Base-by-base conservation (phyloP, 495 filamentous ascomycete species). In the Zalerion maritima region DNA sequence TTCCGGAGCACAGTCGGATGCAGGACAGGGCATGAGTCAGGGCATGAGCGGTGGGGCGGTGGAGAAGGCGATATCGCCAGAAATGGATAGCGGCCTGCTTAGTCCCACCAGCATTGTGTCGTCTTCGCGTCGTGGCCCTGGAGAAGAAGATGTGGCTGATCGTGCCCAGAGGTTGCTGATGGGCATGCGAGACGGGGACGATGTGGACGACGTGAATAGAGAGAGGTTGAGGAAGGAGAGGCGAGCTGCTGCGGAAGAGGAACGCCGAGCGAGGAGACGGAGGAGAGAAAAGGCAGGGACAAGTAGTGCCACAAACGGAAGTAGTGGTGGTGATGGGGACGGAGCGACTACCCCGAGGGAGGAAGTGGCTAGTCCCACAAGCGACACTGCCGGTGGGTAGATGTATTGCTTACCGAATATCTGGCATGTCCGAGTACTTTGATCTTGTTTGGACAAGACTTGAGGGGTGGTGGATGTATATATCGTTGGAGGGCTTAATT, bases 121-220 rank as follows among this genome's bases (percentile, higher is more conserved):
- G 11, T 54, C 52, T n/a, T 52, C 55, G 6, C 40, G 38, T 15
- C 51, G 48, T 32, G 57, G 54, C 9, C 72, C 69, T 31, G 68
- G 67, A 32, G 78, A 81, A 52, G 80, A 69, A 38, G 64, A 87
- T 37, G 64, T 94, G 19, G 85, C 81, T 8, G 75, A 81, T 35
- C 75, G 83, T 18, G 85, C 85, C 5, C 83, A 81, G 12, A 72
- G 71, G 35, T 63, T 94, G 52, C 62, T 94, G 25, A 76, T 86
- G 38, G 81, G 79, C 21, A 69, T 94, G 44, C 62, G 80, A 28
- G 55, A 63, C 18, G 75, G 75, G 26, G 71, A 69, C 30, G 65
- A 67, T 18, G 72, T 60, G 14, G 63, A 60, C 15, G 57, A 63
- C 12, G 73, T 76, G 34, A 69, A 69, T 35, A 47, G 65, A 28